These are phyloP conservation scores for Zychaea mexicana DNA, from an alignment of 371 early-diverging fungal species.

Conservation along the genomic window DNA sequence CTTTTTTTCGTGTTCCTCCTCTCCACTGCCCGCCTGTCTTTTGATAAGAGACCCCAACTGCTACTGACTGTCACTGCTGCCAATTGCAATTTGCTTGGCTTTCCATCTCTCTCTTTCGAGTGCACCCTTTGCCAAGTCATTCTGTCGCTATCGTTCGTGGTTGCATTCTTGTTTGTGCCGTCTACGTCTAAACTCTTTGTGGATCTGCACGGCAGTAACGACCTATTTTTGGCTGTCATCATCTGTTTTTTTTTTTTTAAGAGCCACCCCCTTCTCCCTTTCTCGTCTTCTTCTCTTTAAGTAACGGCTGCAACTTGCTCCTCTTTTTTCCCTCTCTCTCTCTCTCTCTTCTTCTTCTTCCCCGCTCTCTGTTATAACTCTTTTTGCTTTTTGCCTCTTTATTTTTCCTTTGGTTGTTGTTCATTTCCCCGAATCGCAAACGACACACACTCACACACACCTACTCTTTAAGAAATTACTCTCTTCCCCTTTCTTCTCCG, in stretches of 20 bases:
- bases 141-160: not conserved
- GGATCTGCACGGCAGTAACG: slow-evolving; percentile 6
- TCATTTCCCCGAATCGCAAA: not conserved
- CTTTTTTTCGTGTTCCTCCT: too few species aligned
- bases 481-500: not conserved
- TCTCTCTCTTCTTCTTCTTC: not conserved
- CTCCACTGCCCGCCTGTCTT: too few species aligned
- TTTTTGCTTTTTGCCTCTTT: not conserved
- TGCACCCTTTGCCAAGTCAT: slow-evolving; percentile 2
- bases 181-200: slow-evolving; percentile 3
- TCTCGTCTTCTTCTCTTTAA: too few species aligned
- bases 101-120: too few species aligned
- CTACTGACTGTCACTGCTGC: too few species aligned
- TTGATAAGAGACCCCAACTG: too few species aligned
- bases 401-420: not conserved
- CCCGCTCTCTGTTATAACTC: not conserved
- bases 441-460: too few species aligned
- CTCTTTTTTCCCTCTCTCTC: not conserved
- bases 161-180: not conserved
- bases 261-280: not conserved
- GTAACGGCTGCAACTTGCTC: too few species aligned
- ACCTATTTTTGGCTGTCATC: slow-evolving; percentile 10
- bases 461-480: not conserved
- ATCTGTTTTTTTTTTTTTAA: not conserved
- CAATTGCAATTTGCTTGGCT: too few species aligned